Evolutionary conservation across 768 basidiomycete genomes (phyloP).

Genomic region (Pleurotus cornucopiae): DNA sequence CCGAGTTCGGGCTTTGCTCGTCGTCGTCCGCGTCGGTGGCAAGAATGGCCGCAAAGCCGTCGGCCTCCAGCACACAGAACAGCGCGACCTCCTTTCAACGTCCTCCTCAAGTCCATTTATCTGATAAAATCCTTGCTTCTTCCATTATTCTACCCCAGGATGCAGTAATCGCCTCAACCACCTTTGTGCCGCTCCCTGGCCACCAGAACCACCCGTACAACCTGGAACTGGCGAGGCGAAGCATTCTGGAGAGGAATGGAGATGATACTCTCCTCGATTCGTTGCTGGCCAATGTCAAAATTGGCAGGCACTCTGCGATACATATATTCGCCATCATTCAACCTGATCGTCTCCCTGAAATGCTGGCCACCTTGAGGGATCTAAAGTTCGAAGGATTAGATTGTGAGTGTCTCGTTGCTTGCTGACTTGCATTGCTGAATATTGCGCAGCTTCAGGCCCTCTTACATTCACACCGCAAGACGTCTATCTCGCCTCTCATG

Average conservation of each 20-base stretch:
- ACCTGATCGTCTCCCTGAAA: constrained; percentile 22
- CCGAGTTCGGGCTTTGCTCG: too few relatives aligned
- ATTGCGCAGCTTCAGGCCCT: constrained; percentile 33
- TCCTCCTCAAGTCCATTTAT: constrained; percentile 9
- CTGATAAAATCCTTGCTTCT: constrained; percentile 42
- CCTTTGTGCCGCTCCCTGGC: constrained; percentile 31
- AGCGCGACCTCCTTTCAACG: neutral
- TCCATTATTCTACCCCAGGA: constrained; percentile 39
- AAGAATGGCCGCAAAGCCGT: constrained; percentile 1
- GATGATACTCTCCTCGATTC: constrained; percentile 40
- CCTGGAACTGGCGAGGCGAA: constrained; percentile 55
- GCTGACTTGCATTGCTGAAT: neutral
- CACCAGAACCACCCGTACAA: constrained; percentile 13
- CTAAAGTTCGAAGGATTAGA: constrained; percentile 46
- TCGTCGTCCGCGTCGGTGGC: too few relatives aligned
- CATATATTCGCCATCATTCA: constrained; percentile 57
- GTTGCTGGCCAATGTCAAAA: constrained; percentile 46
- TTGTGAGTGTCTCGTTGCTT: constrained; percentile 34
- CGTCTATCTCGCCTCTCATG: constrained; percentile 51
- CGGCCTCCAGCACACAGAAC: neutral
- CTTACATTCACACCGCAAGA: constrained; percentile 42
- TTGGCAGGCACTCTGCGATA: constrained; percentile 39
- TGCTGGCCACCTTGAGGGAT: constrained; percentile 26
- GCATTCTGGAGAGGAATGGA: constrained; percentile 35
- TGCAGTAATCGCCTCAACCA: constrained; percentile 40